Evolutionary conservation across 2,329 filamentous ascomycete genomes (phyloP).

Genomic region (Xylaria sp.): DNA sequence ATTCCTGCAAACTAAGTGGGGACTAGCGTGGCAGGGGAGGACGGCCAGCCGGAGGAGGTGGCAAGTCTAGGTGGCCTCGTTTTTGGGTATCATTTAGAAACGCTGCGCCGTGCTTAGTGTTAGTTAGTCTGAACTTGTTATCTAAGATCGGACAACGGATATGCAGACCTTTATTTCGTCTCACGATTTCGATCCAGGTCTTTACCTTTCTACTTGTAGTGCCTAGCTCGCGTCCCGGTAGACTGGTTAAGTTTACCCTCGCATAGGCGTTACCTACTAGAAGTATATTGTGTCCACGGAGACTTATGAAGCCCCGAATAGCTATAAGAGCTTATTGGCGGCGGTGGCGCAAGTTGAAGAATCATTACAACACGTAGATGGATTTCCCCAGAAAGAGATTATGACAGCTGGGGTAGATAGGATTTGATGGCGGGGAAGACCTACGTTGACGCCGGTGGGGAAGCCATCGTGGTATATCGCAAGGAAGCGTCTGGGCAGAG

Average conservation of each 20-base stretch:
- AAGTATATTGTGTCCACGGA: not conserved
- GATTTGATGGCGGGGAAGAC: slow-evolving; percentile 43
- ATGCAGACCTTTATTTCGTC: not conserved
- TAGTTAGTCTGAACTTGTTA: slow-evolving; percentile 8
- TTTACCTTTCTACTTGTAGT: not conserved
- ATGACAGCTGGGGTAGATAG: slow-evolving; percentile 3
- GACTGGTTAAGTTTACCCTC: slow-evolving; percentile 1
- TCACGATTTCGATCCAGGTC: not conserved
- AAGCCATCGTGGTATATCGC: not conserved
- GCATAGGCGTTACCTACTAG: not conserved
- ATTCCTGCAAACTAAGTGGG: no score
- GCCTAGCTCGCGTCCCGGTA: not conserved
- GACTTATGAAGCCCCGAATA: not conserved
- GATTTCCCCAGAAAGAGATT: not conserved
- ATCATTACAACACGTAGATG: not conserved
- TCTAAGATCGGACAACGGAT: not conserved
- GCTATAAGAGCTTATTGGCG: no score
- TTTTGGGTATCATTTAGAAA: slow-evolving; percentile 6
- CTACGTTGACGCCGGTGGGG: slow-evolving; percentile 39
- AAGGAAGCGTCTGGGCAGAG: not conserved
- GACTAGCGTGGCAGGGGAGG: no score
- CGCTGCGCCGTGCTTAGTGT: slow-evolving; percentile 6
- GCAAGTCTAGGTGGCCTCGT: no score
- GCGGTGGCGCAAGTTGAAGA: not conserved
- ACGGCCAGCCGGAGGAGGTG: no score